These are phyloP conservation scores for Alternaria gansuensis DNA, from an alignment of 2,329 filamentous ascomycete genomes.

Conservation along the genomic window DNA sequence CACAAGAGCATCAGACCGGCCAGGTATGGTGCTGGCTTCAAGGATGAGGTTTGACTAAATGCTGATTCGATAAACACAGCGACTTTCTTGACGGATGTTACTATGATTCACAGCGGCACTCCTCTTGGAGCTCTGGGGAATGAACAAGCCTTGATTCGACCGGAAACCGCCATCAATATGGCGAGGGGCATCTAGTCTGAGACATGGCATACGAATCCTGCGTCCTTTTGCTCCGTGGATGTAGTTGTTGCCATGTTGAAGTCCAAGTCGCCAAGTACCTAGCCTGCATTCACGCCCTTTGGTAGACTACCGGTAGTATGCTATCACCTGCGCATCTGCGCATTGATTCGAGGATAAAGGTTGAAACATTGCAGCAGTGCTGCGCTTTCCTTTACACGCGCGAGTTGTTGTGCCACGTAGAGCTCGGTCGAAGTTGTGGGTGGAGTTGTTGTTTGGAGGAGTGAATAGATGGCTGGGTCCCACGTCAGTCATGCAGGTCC, in stretches of 20 bases:
- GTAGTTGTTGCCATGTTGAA: slow-evolving; percentile 5
- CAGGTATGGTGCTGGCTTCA: slow-evolving; percentile 39
- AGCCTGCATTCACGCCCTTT: slow-evolving; percentile 9
- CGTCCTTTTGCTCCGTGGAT: slow-evolving; percentile 8
- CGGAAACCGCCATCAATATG: neutral
- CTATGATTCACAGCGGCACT: too few species aligned
- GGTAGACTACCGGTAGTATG: slow-evolving; percentile 5
- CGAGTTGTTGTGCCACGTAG: neutral
- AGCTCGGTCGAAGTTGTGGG: neutral
- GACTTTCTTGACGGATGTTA: too few species aligned
- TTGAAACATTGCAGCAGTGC: slow-evolving; percentile 1
- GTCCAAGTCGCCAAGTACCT: slow-evolving; percentile 18
- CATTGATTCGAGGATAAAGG: neutral
- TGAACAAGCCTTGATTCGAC: neutral
- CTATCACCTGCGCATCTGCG: neutral
- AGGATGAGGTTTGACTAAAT: neutral
- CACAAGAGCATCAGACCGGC: slow-evolving; percentile 38
- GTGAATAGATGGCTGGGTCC: slow-evolving; percentile 2
- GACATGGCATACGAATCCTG: neutral
- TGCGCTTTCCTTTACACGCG: neutral
- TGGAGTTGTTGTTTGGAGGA: neutral
- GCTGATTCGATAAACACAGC: too few species aligned
- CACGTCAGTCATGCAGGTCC: slow-evolving; percentile 24
- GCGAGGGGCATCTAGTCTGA: neutral
- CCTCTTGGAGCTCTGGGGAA: neutral